Conservation (phyloP, 108 stramenopile genomes). For the Cyclotella cryptica region DNA sequence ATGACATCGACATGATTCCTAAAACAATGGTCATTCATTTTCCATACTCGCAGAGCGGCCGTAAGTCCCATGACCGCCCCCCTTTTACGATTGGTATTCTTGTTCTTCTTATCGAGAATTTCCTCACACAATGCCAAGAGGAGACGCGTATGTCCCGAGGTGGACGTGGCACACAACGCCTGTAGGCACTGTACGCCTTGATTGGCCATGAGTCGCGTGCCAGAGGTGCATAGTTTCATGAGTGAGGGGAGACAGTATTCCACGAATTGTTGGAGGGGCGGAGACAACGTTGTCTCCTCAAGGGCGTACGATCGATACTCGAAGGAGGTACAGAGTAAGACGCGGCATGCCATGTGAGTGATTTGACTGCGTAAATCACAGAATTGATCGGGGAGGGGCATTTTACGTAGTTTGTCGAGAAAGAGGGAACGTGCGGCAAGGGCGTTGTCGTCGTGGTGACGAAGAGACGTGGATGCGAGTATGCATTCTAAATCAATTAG, state of each 20-base stretch:
- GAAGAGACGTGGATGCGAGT: slow-evolving; percentile 35
- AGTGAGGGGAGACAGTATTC: slow-evolving; percentile 49
- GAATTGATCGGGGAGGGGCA: slow-evolving; percentile 53
- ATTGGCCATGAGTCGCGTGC: slow-evolving; percentile 53
- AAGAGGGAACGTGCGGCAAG: slow-evolving; percentile 41
- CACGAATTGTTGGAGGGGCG: slow-evolving; percentile 33
- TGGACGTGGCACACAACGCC: slow-evolving; percentile 37
- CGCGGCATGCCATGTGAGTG: slow-evolving; percentile 48
- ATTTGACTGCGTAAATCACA: slow-evolving; percentile 58
- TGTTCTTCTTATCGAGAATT: slow-evolving; percentile 45
- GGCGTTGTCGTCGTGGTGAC: too few relatives aligned
- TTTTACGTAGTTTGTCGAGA: slow-evolving; percentile 45
- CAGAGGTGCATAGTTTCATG: slow-evolving; percentile 41
- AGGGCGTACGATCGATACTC: slow-evolving; percentile 41
- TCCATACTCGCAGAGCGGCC: slow-evolving; percentile 47
- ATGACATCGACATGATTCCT: slow-evolving; percentile 36
- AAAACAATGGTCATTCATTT: slow-evolving; percentile 18
- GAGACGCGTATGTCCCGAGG: slow-evolving; percentile 34
- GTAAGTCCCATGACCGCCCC: slow-evolving; percentile 47
- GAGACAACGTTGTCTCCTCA: slow-evolving; percentile 28
- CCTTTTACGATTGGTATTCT: slow-evolving; percentile 46
- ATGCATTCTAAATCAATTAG: slow-evolving; percentile 50
- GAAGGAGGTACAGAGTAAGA: slow-evolving; percentile 23
- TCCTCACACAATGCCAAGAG: slow-evolving; percentile 42
- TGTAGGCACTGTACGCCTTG: slow-evolving; percentile 50